Conservation (phyloP, 305 asterid species). For the Fraxinus floribunda region DNA sequence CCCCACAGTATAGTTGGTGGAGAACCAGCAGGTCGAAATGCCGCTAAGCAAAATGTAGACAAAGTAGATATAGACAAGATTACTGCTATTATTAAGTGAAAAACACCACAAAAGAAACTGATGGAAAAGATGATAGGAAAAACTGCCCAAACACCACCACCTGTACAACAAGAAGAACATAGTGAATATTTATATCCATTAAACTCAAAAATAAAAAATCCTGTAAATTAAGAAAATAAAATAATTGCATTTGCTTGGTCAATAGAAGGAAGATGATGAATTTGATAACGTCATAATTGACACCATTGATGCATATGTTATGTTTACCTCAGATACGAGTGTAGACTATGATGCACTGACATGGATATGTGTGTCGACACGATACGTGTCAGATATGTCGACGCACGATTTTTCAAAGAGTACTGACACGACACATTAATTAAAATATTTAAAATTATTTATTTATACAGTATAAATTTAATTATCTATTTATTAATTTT, state of each 20-base stretch:
- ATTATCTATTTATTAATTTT: no score
- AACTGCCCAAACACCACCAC: conserved; percentile 84
- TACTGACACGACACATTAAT: no score
- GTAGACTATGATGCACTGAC: not conserved
- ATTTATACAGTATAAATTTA: no score
- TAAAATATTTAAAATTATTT: no score
- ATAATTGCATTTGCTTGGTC: not conserved
- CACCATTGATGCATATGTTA: not conserved
- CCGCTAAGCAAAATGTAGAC: conserved; percentile 58
- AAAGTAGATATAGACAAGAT: conserved; percentile 59
- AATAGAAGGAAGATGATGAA: not conserved
- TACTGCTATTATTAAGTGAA: conserved; percentile 43
- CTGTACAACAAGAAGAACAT: conserved; percentile 43
- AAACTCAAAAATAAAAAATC: conserved; percentile 14
- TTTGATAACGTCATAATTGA: not conserved
- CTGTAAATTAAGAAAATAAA: conserved; percentile 2
- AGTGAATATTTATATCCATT: conserved; percentile 11
- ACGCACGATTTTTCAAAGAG: no score
- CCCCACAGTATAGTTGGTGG: conserved; percentile 90
- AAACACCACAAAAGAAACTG: conserved; percentile 47
- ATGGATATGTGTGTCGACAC: no score
- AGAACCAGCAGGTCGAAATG: conserved; percentile 73
- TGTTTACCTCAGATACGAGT: not conserved
- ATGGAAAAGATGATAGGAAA: conserved; percentile 64
- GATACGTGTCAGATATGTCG: no score